These are phyloP conservation scores for Geotrichum phurueaensis DNA, from an alignment of 1,139 yeast genomes.

Conservation along the genomic window DNA sequence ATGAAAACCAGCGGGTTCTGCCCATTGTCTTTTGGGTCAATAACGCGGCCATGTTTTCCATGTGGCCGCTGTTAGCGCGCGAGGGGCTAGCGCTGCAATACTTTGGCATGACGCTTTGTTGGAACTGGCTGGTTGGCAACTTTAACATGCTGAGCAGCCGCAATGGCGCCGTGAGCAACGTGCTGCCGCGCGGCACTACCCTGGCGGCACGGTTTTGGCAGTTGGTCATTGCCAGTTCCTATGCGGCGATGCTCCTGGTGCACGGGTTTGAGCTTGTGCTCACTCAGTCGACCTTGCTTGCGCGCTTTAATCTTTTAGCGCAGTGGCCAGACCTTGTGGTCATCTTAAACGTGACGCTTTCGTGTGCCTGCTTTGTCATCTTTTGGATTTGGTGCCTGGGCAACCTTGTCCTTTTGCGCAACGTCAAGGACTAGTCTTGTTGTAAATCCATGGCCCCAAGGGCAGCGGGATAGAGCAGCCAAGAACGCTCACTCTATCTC, in stretches of 20 bases:
- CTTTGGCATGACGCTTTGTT: conserved; percentile 50
- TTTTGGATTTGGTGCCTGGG: conserved; percentile 75
- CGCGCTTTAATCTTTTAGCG: conserved; percentile 22
- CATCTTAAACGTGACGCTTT: conserved; percentile 61
- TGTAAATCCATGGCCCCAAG: background rate
- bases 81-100: conserved; percentile 75
- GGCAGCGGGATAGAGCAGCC: background rate
- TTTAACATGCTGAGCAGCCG: conserved; percentile 13
- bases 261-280: conserved; percentile 50
- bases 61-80: conserved; percentile 78
- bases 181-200: conserved; percentile 10
- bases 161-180: background rate
- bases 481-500: background rate
- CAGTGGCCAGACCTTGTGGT: conserved; percentile 83
- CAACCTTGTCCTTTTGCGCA: conserved; percentile 37
- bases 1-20: conserved; percentile 24
- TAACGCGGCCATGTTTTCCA: conserved; percentile 74
- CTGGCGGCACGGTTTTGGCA: conserved; percentile 54
- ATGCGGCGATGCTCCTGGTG: conserved; percentile 46
- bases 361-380: conserved; percentile 67
- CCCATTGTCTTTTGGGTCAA: conserved; percentile 74
- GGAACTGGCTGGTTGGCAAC: conserved; percentile 71
- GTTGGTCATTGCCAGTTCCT: conserved; percentile 52
- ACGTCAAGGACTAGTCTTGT: conserved; percentile 7
- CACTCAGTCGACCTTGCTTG: conserved; percentile 13